Base-by-base conservation (phyloP, 139 green algal genomes). In the Zygnema circumcarinatum region DNA sequence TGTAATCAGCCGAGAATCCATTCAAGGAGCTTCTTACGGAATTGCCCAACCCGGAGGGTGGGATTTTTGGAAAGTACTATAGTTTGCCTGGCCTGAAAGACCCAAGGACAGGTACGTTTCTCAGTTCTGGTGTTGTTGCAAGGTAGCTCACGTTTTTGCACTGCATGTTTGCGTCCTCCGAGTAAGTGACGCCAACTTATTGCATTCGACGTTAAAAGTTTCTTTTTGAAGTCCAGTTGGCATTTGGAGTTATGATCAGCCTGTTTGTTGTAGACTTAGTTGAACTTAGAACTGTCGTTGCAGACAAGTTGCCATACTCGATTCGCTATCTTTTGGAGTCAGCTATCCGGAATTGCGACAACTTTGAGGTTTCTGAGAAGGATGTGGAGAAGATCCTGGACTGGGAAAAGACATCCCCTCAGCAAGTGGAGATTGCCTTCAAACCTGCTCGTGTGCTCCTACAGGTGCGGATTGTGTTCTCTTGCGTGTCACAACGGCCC, bases 381-480 rank as follows among this genome's bases (percentile, higher is more conserved):
- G 87, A 91, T 74, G 83, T 91, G 20, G 81, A 91, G 83, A 91
- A 89, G 38, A 91, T 91, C 21, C 29, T 91, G 29, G 83, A 91
- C 40, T 91, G 87, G 87, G 83, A 91, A 68, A 90, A 89, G 84
- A 91, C 87, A 41, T 38, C 75, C 29, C 83, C 87, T 41, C 83
- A 91, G 83, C 83, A 90, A 87, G 87, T 91, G 74, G 88, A 92
- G 62, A 90, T 92, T 76, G 76, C 85, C 2, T 92, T 92, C 76
- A 92, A 88, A 35, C 88, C 88, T 31, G 88, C 88, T 1, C 88
- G 88, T 31, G 88, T 92, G 22, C 78, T 92, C 31, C 52, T 92
- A 72, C 88, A 91, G 83, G 83, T 88, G 38, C 75, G n/a, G n/a
- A 88, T 29, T 7, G n/a, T n/a, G n/a, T n/a, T n/a, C n/a, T n/a